phyloP scores from a whole-genome alignment of 164 flowering plant genomes.

The Dillenia suffruticosa region DNA sequence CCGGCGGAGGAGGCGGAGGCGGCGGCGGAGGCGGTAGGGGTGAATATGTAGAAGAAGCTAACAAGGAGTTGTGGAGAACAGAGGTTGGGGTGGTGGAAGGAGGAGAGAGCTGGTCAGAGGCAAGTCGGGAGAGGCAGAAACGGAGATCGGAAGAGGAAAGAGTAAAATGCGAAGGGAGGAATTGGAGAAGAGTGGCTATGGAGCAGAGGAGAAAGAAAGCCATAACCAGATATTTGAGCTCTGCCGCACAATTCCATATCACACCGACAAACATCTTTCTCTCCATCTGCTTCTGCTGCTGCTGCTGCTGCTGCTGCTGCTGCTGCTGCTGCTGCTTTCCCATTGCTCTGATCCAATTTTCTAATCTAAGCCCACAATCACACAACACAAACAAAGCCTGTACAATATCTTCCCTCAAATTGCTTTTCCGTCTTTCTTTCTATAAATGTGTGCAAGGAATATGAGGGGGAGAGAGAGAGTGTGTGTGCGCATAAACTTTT shows the following conservation, averaged over 20 bases:
- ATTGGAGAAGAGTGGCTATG: constrained; percentile 43
- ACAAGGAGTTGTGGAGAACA: constrained; percentile 1
- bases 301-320: neutral
- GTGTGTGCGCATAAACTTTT: no score
- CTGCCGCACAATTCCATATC: constrained; percentile 59
- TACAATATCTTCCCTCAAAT: no score
- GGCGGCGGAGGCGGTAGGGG: constrained; percentile 8
- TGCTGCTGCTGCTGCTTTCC: no score
- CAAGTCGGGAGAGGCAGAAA: constrained; percentile 28
- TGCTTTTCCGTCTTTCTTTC: no score
- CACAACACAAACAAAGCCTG: no score
- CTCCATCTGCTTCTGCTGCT: constrained; percentile 10
- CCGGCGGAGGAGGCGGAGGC: constrained; percentile 14
- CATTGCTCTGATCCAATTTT: no score
- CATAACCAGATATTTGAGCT: constrained; percentile 49
- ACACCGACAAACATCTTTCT: constrained; percentile 49
- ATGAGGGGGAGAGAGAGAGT: no score
- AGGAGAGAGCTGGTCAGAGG: constrained; percentile 14
- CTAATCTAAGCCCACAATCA: no score
- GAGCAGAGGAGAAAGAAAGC: constrained; percentile 48
- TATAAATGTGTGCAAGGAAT: no score
- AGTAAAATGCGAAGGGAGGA: constrained; percentile 45
- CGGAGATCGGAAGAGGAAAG: constrained; percentile 48
- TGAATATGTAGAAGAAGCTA: constrained; percentile 8
- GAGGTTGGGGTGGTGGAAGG: constrained; percentile 8